Evolutionary conservation across 768 basidiomycete species (phyloP).

Genomic region (Russula sp.): DNA sequence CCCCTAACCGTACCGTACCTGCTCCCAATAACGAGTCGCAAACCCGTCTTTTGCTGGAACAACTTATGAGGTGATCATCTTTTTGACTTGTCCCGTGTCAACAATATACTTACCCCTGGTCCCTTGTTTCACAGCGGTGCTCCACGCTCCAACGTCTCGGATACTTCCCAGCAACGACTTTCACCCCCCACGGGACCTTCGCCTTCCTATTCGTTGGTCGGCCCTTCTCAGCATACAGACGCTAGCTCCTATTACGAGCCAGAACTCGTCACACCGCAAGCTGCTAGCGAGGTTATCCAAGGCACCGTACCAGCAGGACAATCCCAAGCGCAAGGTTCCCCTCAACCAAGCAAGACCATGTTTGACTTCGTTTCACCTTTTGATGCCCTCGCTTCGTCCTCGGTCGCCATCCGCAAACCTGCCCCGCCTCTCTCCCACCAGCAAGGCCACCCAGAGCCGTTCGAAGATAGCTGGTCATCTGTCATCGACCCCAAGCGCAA

Average conservation of each 20-base stretch:
- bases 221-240: conserved; percentile 16
- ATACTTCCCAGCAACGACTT: conserved; percentile 16
- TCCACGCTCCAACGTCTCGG: conserved; percentile 16
- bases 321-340: conserved; percentile 43
- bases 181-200: conserved; percentile 15
- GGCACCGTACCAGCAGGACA: conserved; percentile 11
- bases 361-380: conserved; percentile 85
- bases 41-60: conserved; percentile 71
- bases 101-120: neutral
- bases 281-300: conserved; percentile 21
- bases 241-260: conserved; percentile 24
- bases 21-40: conserved; percentile 56
- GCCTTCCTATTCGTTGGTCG: conserved; percentile 16
- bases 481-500: conserved; percentile 61
- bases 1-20: conserved; percentile 45
- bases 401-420: conserved; percentile 55
- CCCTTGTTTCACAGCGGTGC: conserved; percentile 10
- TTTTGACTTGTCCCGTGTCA: neutral
- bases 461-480: conserved; percentile 52
- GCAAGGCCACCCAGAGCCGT: conserved; percentile 42
- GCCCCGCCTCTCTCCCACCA: conserved; percentile 39
- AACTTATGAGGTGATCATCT: conserved; percentile 66
- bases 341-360: conserved; percentile 72
- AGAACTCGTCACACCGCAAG: conserved; percentile 23
- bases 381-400: conserved; percentile 61